These are phyloP conservation scores for Scortechinia acanthostroma DNA, from an alignment of 2,329 filamentous ascomycete species.

Conservation along the genomic window DNA sequence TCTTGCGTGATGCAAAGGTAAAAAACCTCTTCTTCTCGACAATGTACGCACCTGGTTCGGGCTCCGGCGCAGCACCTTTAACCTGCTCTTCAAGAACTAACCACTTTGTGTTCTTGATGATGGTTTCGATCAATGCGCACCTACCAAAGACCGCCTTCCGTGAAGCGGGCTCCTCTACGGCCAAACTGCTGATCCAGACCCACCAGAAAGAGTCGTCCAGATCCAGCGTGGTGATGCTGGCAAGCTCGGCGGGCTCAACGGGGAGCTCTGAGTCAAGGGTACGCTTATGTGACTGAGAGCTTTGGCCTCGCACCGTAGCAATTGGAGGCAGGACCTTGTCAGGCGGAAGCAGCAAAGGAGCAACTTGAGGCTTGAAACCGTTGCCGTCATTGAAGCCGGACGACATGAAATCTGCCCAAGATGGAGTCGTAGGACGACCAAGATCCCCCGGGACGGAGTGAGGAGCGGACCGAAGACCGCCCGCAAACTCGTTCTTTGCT, in stretches of 20 bases:
- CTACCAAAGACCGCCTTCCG: conserved; percentile 90
- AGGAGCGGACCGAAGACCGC: conserved; percentile 44
- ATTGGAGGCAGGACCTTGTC: conserved; percentile 88
- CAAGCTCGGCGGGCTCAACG: conserved; percentile 85
- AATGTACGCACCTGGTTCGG: conserved; percentile 79
- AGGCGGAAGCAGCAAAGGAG: conserved; percentile 68
- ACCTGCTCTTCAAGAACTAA: conserved; percentile 94
- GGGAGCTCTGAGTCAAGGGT: conserved; percentile 60
- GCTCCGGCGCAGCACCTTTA: conserved; percentile 81
- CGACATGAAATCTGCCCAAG: conserved; percentile 95
- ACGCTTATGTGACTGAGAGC: conserved; percentile 77
- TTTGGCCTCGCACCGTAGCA: conserved; percentile 60
- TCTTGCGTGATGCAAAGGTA: conserved; percentile 61
- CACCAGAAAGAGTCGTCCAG: conserved; percentile 98
- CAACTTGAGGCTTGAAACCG: conserved; percentile 40
- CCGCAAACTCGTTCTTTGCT: conserved; percentile 45
- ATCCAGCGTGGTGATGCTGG: conserved; percentile 79
- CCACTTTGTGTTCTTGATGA: conserved; percentile 77
- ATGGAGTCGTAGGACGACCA: conserved; percentile 84
- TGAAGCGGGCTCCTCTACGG: conserved; percentile 76
- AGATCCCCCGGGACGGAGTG: conserved; percentile 59
- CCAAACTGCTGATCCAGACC: conserved; percentile 98
- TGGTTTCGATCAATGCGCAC: conserved; percentile 85
- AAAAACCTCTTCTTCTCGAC: conserved; percentile 94
- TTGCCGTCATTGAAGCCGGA: conserved; percentile 80